Percentiles rank a stretch among this genome's conserved stretches.
These are phyloP conservation scores for Fraxinus pennsylvanica DNA, from an alignment of 257 asterid genomes.

Conservation along the genomic window DNA sequence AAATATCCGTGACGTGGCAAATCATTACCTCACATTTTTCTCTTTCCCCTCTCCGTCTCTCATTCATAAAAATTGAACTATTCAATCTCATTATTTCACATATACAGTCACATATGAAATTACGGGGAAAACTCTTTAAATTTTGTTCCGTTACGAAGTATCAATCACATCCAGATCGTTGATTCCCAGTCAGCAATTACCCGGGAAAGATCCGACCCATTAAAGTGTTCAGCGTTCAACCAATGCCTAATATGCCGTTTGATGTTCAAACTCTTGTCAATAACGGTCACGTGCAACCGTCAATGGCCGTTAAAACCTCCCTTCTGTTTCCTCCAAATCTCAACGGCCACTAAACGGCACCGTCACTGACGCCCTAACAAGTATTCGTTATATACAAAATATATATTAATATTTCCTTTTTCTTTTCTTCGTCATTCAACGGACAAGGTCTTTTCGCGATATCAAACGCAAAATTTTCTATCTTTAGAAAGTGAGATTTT, in stretches of 20 bases:
- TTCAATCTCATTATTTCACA: too few species aligned
- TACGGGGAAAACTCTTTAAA: constrained; percentile 23
- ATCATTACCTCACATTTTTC: too few species aligned
- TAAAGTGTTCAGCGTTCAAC: constrained; percentile 16
- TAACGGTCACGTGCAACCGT: constrained; percentile 64
- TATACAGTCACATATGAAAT: not conserved
- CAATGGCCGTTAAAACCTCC: constrained; percentile 40
- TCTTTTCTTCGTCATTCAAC: constrained; percentile 68
- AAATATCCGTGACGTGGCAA: too few species aligned
- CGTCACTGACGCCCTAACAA: constrained; percentile 54
- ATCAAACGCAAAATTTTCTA: constrained; percentile 37
- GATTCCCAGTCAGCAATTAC: constrained; percentile 27
- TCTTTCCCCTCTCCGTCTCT: too few species aligned
- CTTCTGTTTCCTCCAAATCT: not conserved
- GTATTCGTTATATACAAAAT: constrained; percentile 90
- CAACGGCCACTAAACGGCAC: constrained; percentile 66
- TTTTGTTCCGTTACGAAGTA: constrained; percentile 24
- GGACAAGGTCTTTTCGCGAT: constrained; percentile 64
- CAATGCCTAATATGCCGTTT: constrained; percentile 70
- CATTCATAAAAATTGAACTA: too few species aligned
- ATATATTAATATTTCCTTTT: constrained; percentile 39
- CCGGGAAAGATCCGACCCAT: constrained; percentile 40
- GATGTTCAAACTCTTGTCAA: constrained; percentile 79
- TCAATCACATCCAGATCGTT: constrained; percentile 26
- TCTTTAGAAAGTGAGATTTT: constrained; percentile 38